Evolutionary conservation across 1,284 basidiomycete genomes (phyloP), one percentile per base, ranked within the genome.

Genomic region (Erythrobasidium hasegawianum): DNA sequence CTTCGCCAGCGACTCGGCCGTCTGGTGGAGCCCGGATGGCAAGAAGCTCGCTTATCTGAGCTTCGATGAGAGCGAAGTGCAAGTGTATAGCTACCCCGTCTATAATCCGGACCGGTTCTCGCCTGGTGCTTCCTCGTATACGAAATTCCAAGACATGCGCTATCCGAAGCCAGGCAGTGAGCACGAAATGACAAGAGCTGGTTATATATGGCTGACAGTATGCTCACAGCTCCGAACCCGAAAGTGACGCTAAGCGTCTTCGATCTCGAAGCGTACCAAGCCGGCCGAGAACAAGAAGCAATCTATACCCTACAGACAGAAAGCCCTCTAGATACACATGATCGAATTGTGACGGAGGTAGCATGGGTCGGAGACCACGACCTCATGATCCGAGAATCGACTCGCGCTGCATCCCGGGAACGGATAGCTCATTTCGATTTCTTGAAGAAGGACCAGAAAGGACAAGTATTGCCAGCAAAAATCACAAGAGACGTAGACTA

Each of bases 21-120:
- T 95, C 7, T 97, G 92, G 92, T 97, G 90, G 87, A 87, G 88
- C 27, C 93, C 93, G 0, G 85, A 89, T 71, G 87, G 87, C 0
- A 79, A 82, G 10, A 87, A 87, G 70, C 72, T 97, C 40, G 90
- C 92, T 0, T 98, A 87, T 79, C 84, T 97, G 45, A 80, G 84
- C 14, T 86, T 91, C 68, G 91, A 98, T 77, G 95, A 97, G 80
- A 88, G 88, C 0, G 79, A 82, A 0, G 95, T 98, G 0, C 85
- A 87, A 54, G 87, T 89, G 73, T 98, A 86, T 79, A 83, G 82
- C 56, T 90, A 90, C 77, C 92, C 92, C 2, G 82, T 96, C 59
- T 97, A 95, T 79, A 97, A 97, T 74, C 89, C 89, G 3, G 85
- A 86, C 0, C 79, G 82, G 1, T 81, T 88, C 75, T 79, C 84